Evolutionary conservation across 257 asterid species (phyloP).

Genomic region (Linaria vulgaris): DNA sequence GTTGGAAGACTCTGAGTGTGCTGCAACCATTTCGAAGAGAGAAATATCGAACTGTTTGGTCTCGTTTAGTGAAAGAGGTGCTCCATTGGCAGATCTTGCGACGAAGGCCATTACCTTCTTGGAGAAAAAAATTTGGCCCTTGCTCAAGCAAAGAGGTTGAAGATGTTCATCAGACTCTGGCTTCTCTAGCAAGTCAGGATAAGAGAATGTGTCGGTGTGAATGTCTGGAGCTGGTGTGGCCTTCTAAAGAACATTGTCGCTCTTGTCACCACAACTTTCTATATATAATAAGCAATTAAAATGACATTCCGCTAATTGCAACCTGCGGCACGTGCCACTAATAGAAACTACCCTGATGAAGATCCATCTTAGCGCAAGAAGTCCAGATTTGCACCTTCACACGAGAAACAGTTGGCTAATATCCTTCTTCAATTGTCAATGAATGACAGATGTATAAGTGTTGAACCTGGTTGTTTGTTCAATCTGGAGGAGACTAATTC

Average conservation of each 20-base stretch:
- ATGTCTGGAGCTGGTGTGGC: conserved; percentile 82
- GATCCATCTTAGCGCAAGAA: conserved; percentile 49
- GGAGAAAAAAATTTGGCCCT: conserved; percentile 52
- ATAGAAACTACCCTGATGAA: conserved; percentile 40
- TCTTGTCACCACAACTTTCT: conserved; percentile 75
- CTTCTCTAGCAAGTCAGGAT: conserved; percentile 32
- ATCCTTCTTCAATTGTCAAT: conserved; percentile 31
- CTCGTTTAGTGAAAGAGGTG: conserved; percentile 27
- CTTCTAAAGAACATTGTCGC: conserved; percentile 62
- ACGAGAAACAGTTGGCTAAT: conserved; percentile 36
- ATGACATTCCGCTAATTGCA: conserved; percentile 60
- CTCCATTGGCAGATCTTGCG: conserved; percentile 40
- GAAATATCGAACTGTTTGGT: conserved; percentile 24
- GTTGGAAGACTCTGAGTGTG: conserved; percentile 37
- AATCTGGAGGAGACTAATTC: conserved; percentile 72
- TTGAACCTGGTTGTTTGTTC: conserved; percentile 52
- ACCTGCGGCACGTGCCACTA: conserved; percentile 32
- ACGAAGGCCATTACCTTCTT: conserved; percentile 60
- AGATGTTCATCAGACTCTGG: conserved; percentile 31
- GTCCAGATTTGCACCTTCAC: conserved; percentile 32
- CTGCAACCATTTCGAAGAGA: conserved; percentile 34
- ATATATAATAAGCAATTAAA: conserved; percentile 43
- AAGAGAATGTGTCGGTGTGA: conserved; percentile 62
- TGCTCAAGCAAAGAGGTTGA: conserved; percentile 37
- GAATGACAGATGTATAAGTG: conserved; percentile 40